phyloP scores from a whole-genome alignment of 2,329 filamentous ascomycete genomes.

The Blastomyces parvus region DNA sequence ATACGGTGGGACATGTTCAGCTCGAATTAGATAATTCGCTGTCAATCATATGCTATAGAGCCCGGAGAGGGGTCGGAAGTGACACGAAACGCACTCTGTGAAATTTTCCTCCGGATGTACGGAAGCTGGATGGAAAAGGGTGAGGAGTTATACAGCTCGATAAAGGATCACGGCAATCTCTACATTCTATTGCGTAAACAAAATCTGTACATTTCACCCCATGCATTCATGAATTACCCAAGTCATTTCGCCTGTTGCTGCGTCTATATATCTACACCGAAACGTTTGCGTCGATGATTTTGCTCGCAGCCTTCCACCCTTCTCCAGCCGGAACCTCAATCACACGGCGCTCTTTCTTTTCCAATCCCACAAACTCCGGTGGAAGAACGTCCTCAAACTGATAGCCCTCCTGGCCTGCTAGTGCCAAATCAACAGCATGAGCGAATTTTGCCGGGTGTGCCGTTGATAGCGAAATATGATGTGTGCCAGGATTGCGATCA shows the following conservation, averaged over 20 bases:
- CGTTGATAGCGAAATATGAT: conserved; percentile 79
- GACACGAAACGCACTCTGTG: not conserved
- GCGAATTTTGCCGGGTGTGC: conserved; percentile 95
- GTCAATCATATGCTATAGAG: not conserved
- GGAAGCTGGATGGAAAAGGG: not conserved
- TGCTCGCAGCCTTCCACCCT: conserved; percentile 64
- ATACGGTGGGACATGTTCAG: not conserved
- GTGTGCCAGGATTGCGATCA: conserved; percentile 40
- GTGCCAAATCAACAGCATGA: conserved; percentile 68
- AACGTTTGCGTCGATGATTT: conserved; percentile 66
- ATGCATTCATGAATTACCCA: not conserved
- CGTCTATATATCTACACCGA: conserved; percentile 22
- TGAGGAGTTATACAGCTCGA: not conserved
- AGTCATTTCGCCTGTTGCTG: not conserved
- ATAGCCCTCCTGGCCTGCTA: conserved; percentile 63
- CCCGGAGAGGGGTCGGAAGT: not conserved
- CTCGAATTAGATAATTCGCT: not conserved
- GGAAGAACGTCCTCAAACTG: conserved; percentile 72
- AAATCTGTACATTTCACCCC: not conserved
- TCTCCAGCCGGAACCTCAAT: conserved; percentile 53
- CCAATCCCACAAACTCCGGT: conserved; percentile 68
- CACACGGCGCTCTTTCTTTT: conserved; percentile 65
- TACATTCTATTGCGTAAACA: not conserved
- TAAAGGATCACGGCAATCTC: not conserved
- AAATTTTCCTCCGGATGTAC: not conserved